phyloP scores from a whole-genome alignment of 495 filamentous ascomycete genomes.

The Tuber microsphaerosporum region DNA sequence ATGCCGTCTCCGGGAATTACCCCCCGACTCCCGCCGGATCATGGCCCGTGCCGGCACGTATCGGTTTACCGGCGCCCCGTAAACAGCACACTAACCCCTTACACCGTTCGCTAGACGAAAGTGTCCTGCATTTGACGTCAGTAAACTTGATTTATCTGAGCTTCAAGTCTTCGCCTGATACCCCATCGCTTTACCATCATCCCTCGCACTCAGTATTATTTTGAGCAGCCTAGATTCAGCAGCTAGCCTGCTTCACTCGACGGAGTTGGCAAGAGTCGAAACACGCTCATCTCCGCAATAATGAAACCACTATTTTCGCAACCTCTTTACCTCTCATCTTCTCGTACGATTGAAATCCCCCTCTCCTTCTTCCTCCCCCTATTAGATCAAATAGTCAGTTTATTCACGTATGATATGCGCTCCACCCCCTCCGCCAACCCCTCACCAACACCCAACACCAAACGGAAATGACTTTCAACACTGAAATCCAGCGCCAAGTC shows the following conservation, averaged over 20 bases:
- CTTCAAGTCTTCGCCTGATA: neutral
- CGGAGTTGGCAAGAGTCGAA: neutral
- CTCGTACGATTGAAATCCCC: neutral
- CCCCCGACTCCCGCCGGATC: neutral
- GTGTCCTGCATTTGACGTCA: neutral
- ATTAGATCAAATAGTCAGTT: neutral
- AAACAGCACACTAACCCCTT: neutral
- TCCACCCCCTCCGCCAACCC: neutral
- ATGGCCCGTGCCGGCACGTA: neutral
- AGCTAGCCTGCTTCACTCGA: neutral
- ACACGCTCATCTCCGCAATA: neutral
- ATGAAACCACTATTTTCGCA: neutral
- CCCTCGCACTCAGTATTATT: neutral
- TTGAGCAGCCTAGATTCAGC: neutral
- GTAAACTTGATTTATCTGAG: neutral
- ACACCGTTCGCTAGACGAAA: neutral
- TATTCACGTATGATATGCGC: neutral
- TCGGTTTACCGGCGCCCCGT: neutral
- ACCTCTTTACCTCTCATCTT: neutral
- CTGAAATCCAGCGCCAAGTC: neutral
- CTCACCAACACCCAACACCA: neutral
- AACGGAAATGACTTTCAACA: neutral
- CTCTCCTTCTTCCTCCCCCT: neutral
- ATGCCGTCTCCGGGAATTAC: neutral
- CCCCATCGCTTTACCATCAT: neutral